These are phyloP conservation scores for Carex arenaria DNA, from an alignment of 202 grass and related monocot species.

Conservation along the genomic window DNA sequence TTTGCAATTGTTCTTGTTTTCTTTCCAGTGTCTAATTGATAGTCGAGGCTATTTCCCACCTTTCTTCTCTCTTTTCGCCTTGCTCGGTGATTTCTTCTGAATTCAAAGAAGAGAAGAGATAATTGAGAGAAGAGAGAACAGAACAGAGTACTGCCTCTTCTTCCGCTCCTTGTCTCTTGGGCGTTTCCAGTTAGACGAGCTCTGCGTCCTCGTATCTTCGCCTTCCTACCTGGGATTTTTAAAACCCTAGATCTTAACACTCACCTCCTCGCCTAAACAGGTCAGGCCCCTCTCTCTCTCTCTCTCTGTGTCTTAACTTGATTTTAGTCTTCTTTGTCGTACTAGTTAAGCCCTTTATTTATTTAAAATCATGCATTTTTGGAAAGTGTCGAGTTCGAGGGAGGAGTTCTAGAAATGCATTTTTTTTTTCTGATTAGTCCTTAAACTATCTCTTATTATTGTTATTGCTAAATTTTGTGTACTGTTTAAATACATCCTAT, in stretches of 20 bases:
- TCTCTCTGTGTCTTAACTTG: not conserved
- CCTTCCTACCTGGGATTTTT: not conserved
- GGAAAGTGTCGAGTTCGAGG: not conserved
- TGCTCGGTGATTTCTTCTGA: not conserved
- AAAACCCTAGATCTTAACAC: conserved; percentile 12
- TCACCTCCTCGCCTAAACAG: not conserved
- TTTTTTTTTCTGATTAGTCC: not conserved
- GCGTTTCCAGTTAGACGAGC: not conserved
- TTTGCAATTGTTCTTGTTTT: not conserved
- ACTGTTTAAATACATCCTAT: not conserved
- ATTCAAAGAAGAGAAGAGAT: not conserved
- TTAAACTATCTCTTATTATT: not conserved
- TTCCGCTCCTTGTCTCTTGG: not conserved
- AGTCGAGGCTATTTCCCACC: not conserved
- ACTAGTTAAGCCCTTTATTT: not conserved
- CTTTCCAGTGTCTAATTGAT: conserved; percentile 1
- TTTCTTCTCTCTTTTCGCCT: not conserved
- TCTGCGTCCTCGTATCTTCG: not conserved
- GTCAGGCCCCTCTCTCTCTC: not conserved
- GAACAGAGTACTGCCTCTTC: not conserved
- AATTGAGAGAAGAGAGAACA: not conserved
- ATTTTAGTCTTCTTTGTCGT: not conserved
- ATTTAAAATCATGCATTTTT: not conserved
- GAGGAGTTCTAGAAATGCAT: not conserved
- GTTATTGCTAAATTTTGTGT: not conserved